A percentile compares a stretch with the other conserved stretches of the same genome.
Conservation (phyloP, 495 filamentous ascomycete genomes). For the Hyphodiscus hymeniophilus region DNA sequence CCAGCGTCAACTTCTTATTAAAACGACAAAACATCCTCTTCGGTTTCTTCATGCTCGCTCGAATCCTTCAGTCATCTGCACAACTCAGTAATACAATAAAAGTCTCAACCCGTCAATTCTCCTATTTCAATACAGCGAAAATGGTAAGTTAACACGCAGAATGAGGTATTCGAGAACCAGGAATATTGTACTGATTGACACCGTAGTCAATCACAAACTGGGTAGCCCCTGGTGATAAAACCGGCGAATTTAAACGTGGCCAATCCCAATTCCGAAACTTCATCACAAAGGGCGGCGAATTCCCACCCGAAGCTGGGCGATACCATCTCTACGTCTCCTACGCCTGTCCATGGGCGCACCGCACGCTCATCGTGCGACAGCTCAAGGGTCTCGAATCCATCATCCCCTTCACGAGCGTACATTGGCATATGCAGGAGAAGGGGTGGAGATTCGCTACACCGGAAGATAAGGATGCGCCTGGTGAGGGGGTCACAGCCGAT, state of each 20-base stretch:
- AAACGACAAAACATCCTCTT: neutral
- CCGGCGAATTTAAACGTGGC: constrained; percentile 85
- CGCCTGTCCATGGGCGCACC: constrained; percentile 80
- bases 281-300: constrained; percentile 53
- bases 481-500: constrained; percentile 42
- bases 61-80: neutral
- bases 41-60: constrained; percentile 14
- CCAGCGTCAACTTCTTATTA: neutral
- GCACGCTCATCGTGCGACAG: constrained; percentile 64
- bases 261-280: constrained; percentile 61
- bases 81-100: neutral
- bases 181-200: too few relatives aligned
- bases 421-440: constrained; percentile 54
- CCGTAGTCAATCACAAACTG: constrained; percentile 86
- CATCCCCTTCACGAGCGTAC: constrained; percentile 60
- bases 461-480: constrained; percentile 50
- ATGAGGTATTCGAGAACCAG: too few relatives aligned
- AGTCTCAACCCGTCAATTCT: neutral
- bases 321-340: constrained; percentile 73
- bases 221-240: constrained; percentile 63
- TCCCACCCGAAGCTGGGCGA: constrained; percentile 64
- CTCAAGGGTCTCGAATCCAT: constrained; percentile 73
- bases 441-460: constrained; percentile 77
- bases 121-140: constrained; percentile 1
- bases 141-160: constrained; percentile 11